Evolutionary conservation across 306 rosid genomes (phyloP).

Genomic region (Trifolium fragiferum): DNA sequence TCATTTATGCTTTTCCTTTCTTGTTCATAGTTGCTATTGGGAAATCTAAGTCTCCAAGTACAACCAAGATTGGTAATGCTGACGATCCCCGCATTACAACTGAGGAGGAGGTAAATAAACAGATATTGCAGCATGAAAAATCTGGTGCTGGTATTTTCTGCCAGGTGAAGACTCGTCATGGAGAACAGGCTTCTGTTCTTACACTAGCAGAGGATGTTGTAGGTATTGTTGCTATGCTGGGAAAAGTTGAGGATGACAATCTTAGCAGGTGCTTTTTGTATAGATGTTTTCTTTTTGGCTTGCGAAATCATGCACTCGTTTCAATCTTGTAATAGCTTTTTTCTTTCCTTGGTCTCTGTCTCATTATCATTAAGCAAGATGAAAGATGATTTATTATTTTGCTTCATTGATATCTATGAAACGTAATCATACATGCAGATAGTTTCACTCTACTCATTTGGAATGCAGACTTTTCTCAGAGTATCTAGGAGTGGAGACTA

Average conservation of each 20-base stretch:
- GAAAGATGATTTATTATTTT: conserved; percentile 4
- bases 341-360: conserved; percentile 15
- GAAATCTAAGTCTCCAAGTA: conserved; percentile 56
- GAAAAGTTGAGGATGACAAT: conserved; percentile 65
- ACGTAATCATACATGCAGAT: conserved; percentile 25
- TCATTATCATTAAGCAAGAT: conserved; percentile 1
- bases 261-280: conserved; percentile 67
- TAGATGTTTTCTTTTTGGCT: conserved; percentile 30
- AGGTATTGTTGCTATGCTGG: conserved; percentile 81
- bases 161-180: conserved; percentile 60
- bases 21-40: conserved; percentile 52
- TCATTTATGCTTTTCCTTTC: conserved; percentile 32
- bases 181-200: conserved; percentile 57
- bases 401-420: conserved; percentile 28
- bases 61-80: conserved; percentile 45
- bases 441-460: conserved; percentile 43
- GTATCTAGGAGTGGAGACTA: conserved; percentile 76
- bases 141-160: conserved; percentile 79
- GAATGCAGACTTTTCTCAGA: conserved; percentile 82
- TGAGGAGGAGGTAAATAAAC: conserved; percentile 63
- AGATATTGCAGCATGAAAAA: conserved; percentile 62
- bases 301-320: conserved; percentile 20
- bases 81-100: conserved; percentile 42
- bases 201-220: conserved; percentile 63
- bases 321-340: conserved; percentile 27